Base-by-base conservation (phyloP, 2,329 filamentous ascomycete genomes). In the Trichoderma sp. region DNA sequence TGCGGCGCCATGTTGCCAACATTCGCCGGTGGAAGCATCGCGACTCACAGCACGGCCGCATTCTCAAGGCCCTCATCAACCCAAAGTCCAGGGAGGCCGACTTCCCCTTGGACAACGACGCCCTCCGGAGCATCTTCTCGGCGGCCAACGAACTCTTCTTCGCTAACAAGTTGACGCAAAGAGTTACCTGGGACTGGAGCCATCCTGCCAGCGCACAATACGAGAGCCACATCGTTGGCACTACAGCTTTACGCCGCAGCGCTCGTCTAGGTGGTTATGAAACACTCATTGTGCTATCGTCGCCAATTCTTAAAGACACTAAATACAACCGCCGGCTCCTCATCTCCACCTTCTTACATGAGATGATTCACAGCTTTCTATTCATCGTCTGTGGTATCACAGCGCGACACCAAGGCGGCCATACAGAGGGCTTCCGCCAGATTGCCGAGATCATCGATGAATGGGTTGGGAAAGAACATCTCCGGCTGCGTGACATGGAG, bases 321-420 rank as follows among this genome's bases (percentile, higher is more conserved):
- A 83, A 82, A 63, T 91, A 89, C 78, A 89, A 88, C 77, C 81
- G 89, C 6, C 83, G 88, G 7, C 82, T 91, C 17, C 83, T 91
- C 69, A 89, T 91, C 63, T 88, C 87, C 7, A 90, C 89, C 0
- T 91, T 92, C 73, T 76, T 92, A 61, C 90, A 91, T 76, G 90
- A 92, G 79, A 85, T 91, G 75, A 89, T 91, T 62, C 89, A 91
- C 79, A 89, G 88, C 79, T 91, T 90, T 76, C 81, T 91, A 17
- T 91, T 91, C 74, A 85, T 91, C 71, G 83, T 81, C 66, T 90
- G 88, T 74, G 89, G 89, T 4, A 87, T 89, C 77, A 83, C 85
- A 57, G 88, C 88, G 0, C 81, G 85, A 43, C 80, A 83, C 28
- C 82, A 84, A 55, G 88, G 88, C 12, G 89, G 89, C 0, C 89